A percentile compares a stretch with the other conserved stretches of the same genome.
Conservation (phyloP, 805 yeast species). For the Millerago galiae region DNA sequence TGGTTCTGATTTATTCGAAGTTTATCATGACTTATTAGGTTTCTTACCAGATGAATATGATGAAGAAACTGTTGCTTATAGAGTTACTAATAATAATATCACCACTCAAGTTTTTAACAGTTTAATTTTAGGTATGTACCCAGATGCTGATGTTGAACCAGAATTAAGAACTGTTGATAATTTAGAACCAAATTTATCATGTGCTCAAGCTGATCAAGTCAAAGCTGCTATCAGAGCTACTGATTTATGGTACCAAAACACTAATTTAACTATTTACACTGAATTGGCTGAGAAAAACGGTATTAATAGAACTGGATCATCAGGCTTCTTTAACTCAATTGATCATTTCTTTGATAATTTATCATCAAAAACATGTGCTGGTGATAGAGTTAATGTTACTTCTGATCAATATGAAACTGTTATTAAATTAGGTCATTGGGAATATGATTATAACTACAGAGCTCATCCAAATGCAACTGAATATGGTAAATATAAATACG, state of each 20-base stretch:
- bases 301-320: constrained; percentile 13
- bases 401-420: constrained; percentile 31
- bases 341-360: constrained; percentile 39
- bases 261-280: constrained; percentile 23
- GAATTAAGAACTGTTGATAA: constrained; percentile 31
- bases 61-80: constrained; percentile 23
- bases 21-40: constrained; percentile 30
- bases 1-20: constrained; percentile 31
- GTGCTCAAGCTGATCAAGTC: constrained; percentile 27
- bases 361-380: constrained; percentile 33
- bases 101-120: constrained; percentile 36
- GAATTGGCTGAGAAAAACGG: constrained; percentile 22
- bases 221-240: constrained; percentile 23
- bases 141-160: constrained; percentile 25
- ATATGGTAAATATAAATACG: constrained; percentile 28
- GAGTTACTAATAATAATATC: constrained; percentile 34
- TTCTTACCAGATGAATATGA: constrained; percentile 31
- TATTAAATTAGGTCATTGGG: constrained; percentile 38
- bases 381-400: constrained; percentile 28
- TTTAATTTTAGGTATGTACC: constrained; percentile 32
- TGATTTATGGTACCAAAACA: constrained; percentile 31
- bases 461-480: constrained; percentile 28
- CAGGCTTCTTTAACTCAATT: constrained; percentile 26
- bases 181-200: constrained; percentile 30
- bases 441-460: constrained; percentile 34